Evolutionary conservation across 164 flowering plant species (phyloP), one percentile per base, ranked within the genome.

Genomic region (Macadamia tetraphylla): DNA sequence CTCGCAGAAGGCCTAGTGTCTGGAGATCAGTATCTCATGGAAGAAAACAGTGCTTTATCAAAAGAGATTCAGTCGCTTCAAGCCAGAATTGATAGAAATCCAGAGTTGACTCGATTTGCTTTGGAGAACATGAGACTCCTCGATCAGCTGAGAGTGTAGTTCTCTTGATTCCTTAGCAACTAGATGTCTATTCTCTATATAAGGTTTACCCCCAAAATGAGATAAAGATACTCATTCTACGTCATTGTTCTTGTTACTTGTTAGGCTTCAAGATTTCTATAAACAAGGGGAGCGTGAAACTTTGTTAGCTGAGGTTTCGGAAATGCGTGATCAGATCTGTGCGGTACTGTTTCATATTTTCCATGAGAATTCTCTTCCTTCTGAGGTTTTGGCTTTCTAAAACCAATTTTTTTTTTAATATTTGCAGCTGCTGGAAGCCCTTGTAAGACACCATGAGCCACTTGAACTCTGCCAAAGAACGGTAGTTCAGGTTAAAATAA

Each of bases 41-140:
- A 87, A 43, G 94, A 91, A 79, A 91, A 87, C 66, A 79, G 68
- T 68, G 85, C 81, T 48, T 76, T 89, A 59, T 61, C 69, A 60
- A 81, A 81, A 78, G 94, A 91, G 74, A 86, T 82, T 77, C 78
- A 81, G 72, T 66, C 86, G 71, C 87, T 91, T 59, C 83, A 78
- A 71, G 78, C 70, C 60, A 89, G 74, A 69, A 72, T 82, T 74
- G 83, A 86, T 61, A 79, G 71, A 66, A 86, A 83, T 72, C 87
- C 92, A 63, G 88, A 89, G 77, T 68, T 82, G 65, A 84, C 84
- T 49, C 79, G 81, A 70, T 80, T 82, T 73, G 86, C 88, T 35
- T 17, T 80, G 73, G 94, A 89, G 80, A 88, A 91, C 68, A 75
- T 74, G 32, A 83, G 84, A 75, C 87, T 87, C 64, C 64, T 80